Evolutionary conservation across 192 early-diverging fungal genomes (phyloP), one percentile per base, ranked within the genome.

Genomic region (Podila epigama): DNA sequence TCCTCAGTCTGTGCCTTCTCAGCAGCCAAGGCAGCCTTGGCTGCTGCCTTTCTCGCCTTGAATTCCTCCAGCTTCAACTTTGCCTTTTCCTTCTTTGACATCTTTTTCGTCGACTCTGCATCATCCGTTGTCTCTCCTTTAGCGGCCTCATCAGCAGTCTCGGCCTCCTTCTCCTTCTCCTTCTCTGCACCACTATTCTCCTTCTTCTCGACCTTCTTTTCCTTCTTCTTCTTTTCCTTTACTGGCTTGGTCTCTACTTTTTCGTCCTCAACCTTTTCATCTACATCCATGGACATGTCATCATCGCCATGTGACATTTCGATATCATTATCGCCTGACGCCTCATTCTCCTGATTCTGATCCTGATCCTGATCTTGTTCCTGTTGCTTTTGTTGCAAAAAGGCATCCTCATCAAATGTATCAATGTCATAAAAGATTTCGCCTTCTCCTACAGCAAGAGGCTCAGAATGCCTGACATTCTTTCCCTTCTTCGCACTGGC

Each of bases 361-460:
- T n/a, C n/a, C n/a, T n/a, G n/a, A n/a, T n/a, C n/a, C n/a, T n/a
- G n/a, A 16, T 60, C 69, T 7, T 36, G 9, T 66, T 63, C 59
- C n/a, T 71, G 56, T 42, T 58, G 82, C 69, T 53, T 25, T n/a
- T 28, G 68, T 48, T 73, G 55, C n/a, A 31, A 51, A 15, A 72
- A 53, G 25, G 54, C 36, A 52, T 88, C 81, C 54, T 95, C 92
- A 42, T 91, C 84, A 82, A 93, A 96, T 28, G 92, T 92, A 68
- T 96, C 95, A 28, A 97, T 82, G 62, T 87, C 82, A 50, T 92
- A 90, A 66, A 86, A 96, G 0, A 83, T 61, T 6, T 66, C 71
- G 48, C 66, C 79, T 31, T 88, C 87, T 18, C 81, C 69, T 4
- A 83, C 65, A 4, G 64, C 35, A 22, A 89, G 57, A 22, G 88